Conservation (phyloP, 805 yeast genomes). For the Kuraishia hungarica region DNA sequence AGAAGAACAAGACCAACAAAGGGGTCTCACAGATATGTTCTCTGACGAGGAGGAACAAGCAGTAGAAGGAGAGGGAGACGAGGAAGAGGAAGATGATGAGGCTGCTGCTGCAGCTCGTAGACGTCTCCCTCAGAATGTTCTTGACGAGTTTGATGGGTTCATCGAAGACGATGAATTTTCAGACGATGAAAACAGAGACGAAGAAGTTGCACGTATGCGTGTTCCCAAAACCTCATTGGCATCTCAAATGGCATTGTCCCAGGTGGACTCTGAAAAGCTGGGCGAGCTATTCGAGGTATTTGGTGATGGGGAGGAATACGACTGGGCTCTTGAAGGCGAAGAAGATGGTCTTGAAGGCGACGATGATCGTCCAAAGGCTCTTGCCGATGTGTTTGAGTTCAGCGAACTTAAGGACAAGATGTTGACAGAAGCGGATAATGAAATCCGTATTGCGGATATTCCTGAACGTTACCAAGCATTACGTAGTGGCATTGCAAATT, state of each 20-base stretch:
- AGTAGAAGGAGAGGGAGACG: slow-evolving; percentile 10
- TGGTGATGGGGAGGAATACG: slow-evolving; percentile 96
- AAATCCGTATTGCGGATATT: slow-evolving; percentile 74
- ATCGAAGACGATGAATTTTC: slow-evolving; percentile 96
- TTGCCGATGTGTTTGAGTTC: slow-evolving; percentile 90
- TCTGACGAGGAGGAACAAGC: slow-evolving; percentile 46
- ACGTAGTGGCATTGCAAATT: slow-evolving; percentile 57
- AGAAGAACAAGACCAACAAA: slow-evolving; percentile 8
- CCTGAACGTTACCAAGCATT: slow-evolving; percentile 88
- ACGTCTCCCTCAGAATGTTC: slow-evolving; percentile 17
- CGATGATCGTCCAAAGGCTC: slow-evolving; percentile 35
- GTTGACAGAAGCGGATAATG: slow-evolving; percentile 87
- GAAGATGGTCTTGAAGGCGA: slow-evolving; percentile 40
- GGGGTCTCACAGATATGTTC: slow-evolving; percentile 59
- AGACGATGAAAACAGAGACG: slow-evolving; percentile 65
- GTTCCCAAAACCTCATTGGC: slow-evolving; percentile 17
- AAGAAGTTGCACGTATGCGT: slow-evolving; percentile 26
- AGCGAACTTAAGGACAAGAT: slow-evolving; percentile 85
- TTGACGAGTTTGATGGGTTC: slow-evolving; percentile 92
- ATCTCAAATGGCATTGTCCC: slow-evolving; percentile 18
- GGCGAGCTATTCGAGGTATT: slow-evolving; percentile 92
- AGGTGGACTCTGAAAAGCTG: slow-evolving; percentile 81
- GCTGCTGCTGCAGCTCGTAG: slow-evolving; percentile 20
- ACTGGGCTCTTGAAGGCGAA: slow-evolving; percentile 95
- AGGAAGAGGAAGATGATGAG: slow-evolving; percentile 21